phyloP scores from a whole-genome alignment of 306 rosid genomes.

The Sicyos edulis region DNA sequence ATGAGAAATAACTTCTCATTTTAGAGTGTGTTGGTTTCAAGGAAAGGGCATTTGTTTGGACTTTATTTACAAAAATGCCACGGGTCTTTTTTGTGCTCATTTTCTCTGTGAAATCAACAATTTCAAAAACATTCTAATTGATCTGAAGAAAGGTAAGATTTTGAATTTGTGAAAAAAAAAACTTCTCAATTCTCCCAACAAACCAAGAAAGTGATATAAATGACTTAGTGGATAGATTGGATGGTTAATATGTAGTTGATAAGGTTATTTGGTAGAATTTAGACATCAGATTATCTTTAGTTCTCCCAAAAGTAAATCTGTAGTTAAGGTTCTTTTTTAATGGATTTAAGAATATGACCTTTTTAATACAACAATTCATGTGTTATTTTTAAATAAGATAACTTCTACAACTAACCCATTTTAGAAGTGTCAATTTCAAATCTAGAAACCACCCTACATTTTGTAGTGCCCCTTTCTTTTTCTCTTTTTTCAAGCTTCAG shows the following conservation, averaged over 20 bases:
- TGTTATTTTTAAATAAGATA: background rate
- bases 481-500: background rate
- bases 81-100: slow-evolving; percentile 14
- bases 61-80: slow-evolving; percentile 17
- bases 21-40: slow-evolving; percentile 20
- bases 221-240: background rate
- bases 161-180: background rate
- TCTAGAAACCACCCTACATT: background rate
- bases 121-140: slow-evolving; percentile 48
- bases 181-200: slow-evolving; percentile 34
- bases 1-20: background rate
- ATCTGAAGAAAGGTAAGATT: slow-evolving; percentile 41
- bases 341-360: slow-evolving; percentile 18
- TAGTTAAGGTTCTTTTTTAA: background rate
- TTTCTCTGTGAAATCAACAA: slow-evolving; percentile 17
- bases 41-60: slow-evolving; percentile 15
- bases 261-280: background rate
- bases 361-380: background rate
- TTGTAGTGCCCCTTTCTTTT: background rate
- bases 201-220: no score
- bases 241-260: background rate
- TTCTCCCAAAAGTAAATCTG: background rate
- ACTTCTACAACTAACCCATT: background rate
- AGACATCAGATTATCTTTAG: background rate
- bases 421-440: background rate